Conservation (phyloP, 2,329 filamentous ascomycete species). For the Fusarium sp. region DNA sequence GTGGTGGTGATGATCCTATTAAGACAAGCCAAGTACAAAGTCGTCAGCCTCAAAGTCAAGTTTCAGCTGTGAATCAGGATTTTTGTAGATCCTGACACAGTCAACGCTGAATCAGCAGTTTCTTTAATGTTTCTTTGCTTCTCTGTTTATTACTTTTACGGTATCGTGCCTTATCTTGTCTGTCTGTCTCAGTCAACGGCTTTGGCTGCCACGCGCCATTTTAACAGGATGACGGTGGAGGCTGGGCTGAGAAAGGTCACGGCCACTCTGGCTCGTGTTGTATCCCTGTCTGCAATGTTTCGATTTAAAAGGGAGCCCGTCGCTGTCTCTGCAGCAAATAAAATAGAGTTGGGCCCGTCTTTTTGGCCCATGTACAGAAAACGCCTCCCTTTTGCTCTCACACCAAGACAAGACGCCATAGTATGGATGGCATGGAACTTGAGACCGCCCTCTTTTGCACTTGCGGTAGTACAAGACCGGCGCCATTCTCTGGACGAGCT, state of each 20-base stretch:
- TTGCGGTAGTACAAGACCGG: conserved; percentile 5
- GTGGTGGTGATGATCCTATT: background rate
- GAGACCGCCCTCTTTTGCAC: background rate
- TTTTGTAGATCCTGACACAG: background rate
- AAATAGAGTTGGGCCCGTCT: conserved; percentile 45
- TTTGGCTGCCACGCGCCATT: conserved; percentile 46
- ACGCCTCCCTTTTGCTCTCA: background rate
- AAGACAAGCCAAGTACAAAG: conserved; percentile 5
- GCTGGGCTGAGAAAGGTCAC: conserved; percentile 9
- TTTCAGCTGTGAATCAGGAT: conserved; percentile 18
- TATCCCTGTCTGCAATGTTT: conserved; percentile 25
- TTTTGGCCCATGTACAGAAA: background rate
- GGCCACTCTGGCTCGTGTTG: conserved; percentile 19
- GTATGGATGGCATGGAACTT: background rate
- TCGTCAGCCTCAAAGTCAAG: conserved; percentile 37
- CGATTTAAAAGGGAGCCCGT: conserved; percentile 17
- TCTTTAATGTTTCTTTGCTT: background rate
- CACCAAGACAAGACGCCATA: conserved; percentile 12
- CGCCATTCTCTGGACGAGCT: background rate
- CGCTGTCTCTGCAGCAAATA: conserved; percentile 27
- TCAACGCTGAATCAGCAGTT: background rate
- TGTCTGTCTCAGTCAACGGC: background rate
- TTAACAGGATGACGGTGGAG: conserved; percentile 26
- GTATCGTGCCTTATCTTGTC: conserved; percentile 6
- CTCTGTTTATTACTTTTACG: background rate